Percentiles rank a stretch among this genome's conserved stretches.
Conservation (phyloP, 2,329 filamentous ascomycete genomes). For the Aspergillus versicolor region DNA sequence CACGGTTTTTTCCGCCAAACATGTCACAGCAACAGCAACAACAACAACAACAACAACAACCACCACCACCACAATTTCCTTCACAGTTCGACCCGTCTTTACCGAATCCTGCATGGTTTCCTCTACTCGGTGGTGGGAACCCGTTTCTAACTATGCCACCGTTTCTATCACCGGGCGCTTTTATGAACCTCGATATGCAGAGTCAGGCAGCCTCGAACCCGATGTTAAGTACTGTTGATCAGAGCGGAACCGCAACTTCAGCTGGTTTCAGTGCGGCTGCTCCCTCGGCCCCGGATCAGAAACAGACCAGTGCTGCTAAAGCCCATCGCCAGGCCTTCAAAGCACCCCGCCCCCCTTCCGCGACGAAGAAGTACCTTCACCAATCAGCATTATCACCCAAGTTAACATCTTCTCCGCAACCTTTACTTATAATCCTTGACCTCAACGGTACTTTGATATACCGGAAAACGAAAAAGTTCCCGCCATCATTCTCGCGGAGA, state of each 20-base stretch:
- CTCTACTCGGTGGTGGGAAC: slow-evolving; percentile 13
- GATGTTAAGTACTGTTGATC: slow-evolving; percentile 11
- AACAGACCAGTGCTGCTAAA: neutral
- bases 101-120: slow-evolving; percentile 6
- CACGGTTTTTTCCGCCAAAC: slow-evolving; percentile 9
- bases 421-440: slow-evolving; percentile 81
- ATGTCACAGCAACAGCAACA: slow-evolving; percentile 7
- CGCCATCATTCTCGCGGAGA: slow-evolving; percentile 62
- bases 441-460: slow-evolving; percentile 87
- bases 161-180: slow-evolving; percentile 11
- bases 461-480: slow-evolving; percentile 57
- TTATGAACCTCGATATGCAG: slow-evolving; percentile 15
- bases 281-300: neutral
- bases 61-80: slow-evolving; percentile 7
- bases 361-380: slow-evolving; percentile 61
- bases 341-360: slow-evolving; percentile 50
- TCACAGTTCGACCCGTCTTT: slow-evolving; percentile 5
- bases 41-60: too few species aligned
- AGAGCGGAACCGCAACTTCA: slow-evolving; percentile 1
- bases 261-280: neutral
- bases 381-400: slow-evolving; percentile 50
- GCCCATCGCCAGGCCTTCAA: neutral
- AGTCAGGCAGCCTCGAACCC: slow-evolving; percentile 9
- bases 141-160: slow-evolving; percentile 8
- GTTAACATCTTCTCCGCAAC: slow-evolving; percentile 50